Base-by-base conservation (phyloP, 352 stramenopile species). In the Aphanomyces stellatus region DNA sequence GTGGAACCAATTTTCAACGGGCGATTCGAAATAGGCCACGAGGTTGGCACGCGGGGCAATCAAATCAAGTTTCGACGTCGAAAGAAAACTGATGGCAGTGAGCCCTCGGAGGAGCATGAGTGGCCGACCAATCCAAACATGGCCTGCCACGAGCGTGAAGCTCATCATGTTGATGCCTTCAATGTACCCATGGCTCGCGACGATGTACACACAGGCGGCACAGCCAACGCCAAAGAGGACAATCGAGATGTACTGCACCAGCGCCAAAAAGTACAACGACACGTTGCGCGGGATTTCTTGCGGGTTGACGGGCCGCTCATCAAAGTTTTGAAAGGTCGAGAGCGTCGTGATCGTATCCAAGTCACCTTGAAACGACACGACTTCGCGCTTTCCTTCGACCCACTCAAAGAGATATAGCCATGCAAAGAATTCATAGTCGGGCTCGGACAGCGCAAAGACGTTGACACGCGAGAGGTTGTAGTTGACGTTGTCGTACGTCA, bases 321-420 rank as follows among this genome's bases (percentile, higher is more conserved):
- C 22, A 2, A 51, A 19, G 13, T 3, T 2, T 13, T 31, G n/a
- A 0, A 3, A 24, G 10, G 41, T 60, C 4, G 60, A 67, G 4
- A 67, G 5, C 27, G 46, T 55, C 25, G 60, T 67, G 25, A 67
- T 35, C 2, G n/a, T 7, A 11, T 33, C 60, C 10, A 13, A 55
- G n/a, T 67, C 60, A 25, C 60, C 60, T 35, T 49, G 30, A 17
- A 67, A 67, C 4, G 60, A 43, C 1, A 67, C 60, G 22, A 53
- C 60, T 22, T 67, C 60, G 1, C 60, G 31, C 17, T 11, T 4
- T 0, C 60, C 60, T 40, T 49, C 24, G 24, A 46, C 60, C 60
- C 60, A 67, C n/a, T 56, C 40, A 19, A 59, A 59, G 22, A 67
- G 28, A 19, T 59, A 59, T 1, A 46, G 11, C 60, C 60, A 67